phyloP scores from a whole-genome alignment of 805 yeast species.

The Saccharomycopsis babjevae region DNA sequence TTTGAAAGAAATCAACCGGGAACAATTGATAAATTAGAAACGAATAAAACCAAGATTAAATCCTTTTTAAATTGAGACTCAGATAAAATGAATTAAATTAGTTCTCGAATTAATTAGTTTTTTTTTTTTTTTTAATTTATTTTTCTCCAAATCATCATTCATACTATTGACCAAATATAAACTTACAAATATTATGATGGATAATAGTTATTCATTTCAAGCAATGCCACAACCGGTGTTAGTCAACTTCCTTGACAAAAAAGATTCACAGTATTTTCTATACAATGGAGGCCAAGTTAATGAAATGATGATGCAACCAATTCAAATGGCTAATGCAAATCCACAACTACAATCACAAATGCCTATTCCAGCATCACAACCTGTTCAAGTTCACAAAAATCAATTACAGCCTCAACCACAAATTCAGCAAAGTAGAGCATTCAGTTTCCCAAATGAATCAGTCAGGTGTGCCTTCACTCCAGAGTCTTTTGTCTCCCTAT shows the following conservation, averaged over 20 bases:
- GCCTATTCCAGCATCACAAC: background rate
- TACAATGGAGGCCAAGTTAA: background rate
- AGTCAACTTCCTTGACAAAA: background rate
- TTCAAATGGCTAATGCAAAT: background rate
- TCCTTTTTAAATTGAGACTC: background rate
- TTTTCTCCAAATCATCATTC: background rate
- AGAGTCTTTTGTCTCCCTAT: constrained; percentile 7
- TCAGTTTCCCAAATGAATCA: background rate
- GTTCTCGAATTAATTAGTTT: background rate
- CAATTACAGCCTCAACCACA: background rate
- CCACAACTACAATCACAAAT: background rate
- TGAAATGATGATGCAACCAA: background rate
- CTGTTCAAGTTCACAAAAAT: background rate
- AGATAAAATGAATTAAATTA: background rate
- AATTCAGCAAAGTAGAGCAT: background rate
- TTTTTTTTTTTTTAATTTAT: background rate
- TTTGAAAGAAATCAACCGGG: too few species aligned
- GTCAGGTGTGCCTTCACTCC: constrained; percentile 9
- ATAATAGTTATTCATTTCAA: background rate
- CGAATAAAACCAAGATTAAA: background rate
- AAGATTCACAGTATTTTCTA: background rate
- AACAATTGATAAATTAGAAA: background rate
- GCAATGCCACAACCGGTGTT: background rate
- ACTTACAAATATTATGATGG: background rate
- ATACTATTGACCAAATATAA: background rate